Evolutionary conservation across 345 rosid species (phyloP), one percentile per base, ranked within the genome.

Genomic region (Eutrema heterophyllum): DNA sequence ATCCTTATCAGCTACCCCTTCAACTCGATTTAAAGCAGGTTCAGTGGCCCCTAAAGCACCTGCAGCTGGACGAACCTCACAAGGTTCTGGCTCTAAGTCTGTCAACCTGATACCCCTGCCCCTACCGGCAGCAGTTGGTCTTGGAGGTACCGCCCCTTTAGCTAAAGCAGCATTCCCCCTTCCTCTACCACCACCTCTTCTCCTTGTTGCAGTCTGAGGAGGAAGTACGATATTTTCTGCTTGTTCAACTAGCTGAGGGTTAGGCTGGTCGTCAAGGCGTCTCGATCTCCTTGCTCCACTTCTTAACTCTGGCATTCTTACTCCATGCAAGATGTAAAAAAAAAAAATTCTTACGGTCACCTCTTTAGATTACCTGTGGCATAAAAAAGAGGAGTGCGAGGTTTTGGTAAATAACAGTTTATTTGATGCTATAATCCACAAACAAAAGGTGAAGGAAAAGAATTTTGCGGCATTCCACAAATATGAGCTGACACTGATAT

Each of bases 251-350:
- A 85, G 88, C 72, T 85, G 98, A 33, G 88, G 92, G 54, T 81
- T 81, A 67, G 89, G 88, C 85, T 93, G 96, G 78, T 93, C 87
- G 72, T 85, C 96, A 74, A 90, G 91, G 59, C 98, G 95, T 79
- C 86, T 93, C 59, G 88, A 93, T 85, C 97, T 87, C 79, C 98
- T 86, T 72, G 96, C 88, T 89, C 97, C 98, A 49, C 97, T 93
- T 88, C 93, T 86, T 91, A 93, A 84, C 83, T 93, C 97, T 58
- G 96, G 98, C 98, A 93, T 93, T 83, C 84, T 92, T 89, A 93
- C 59, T 87, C 95, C 98, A 93, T 93, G 87, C 91, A 93, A 86
- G 76, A 88, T 78, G 83, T 84, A 80, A 69, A 68, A 87, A 74
- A 60, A 85, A 73, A 41, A 45, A 5, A 43, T 80, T 70, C 76